Conservation (phyloP, 176 grass and related monocot genomes). For the Rhipidocladum racemiflorum region DNA sequence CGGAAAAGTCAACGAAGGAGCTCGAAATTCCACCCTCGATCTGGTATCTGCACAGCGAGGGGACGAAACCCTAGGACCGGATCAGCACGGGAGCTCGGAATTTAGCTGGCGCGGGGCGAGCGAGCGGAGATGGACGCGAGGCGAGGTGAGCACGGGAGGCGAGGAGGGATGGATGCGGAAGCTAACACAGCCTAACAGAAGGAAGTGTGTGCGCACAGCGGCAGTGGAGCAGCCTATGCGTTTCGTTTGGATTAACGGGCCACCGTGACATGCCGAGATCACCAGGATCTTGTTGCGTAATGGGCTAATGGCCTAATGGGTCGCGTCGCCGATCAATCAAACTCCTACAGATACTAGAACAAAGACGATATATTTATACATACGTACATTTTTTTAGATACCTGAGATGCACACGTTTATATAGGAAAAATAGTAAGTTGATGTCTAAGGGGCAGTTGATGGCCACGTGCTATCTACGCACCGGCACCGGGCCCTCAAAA, state of each 20-base stretch:
- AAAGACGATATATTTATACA: too few species aligned
- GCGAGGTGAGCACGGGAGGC: background rate
- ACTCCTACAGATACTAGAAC: too few species aligned
- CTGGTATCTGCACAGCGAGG: background rate
- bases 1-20: conserved; percentile 18
- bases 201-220: too few species aligned
- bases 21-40: conserved; percentile 41
- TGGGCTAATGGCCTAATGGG: too few species aligned
- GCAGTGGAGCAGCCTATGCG: background rate
- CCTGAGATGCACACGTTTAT: too few species aligned
- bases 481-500: too few species aligned
- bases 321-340: too few species aligned
- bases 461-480: too few species aligned
- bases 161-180: background rate
- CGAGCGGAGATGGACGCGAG: background rate
- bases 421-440: too few species aligned
- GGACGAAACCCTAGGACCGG: conserved; percentile 41
- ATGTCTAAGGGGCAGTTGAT: too few species aligned
- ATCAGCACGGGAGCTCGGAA: conserved; percentile 7
- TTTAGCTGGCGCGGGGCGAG: conserved; percentile 23
- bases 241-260: background rate
- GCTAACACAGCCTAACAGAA: too few species aligned
- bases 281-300: background rate
- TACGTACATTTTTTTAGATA: too few species aligned
- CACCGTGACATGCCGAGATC: background rate